Base-by-base conservation (phyloP, 179 eudicot species). In the Silene noctiflora region DNA sequence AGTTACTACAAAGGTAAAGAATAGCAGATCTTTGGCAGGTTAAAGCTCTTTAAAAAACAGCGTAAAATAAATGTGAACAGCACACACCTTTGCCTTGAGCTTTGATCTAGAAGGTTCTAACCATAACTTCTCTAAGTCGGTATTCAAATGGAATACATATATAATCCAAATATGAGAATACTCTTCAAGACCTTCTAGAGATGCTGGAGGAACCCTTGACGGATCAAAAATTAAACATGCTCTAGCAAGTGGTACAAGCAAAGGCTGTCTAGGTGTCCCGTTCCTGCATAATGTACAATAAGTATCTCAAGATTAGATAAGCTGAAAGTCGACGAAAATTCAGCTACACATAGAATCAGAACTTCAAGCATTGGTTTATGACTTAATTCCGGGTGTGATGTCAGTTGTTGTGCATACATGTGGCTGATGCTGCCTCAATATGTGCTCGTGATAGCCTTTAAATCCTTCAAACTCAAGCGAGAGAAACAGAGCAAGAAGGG, bases 201-300 rank as follows among this genome's bases (percentile, higher is more conserved):
- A 86, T 63, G 95, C 92, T 25, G 83, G 90, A 79, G 99, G 99
- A 76, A 89, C 98, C 62, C 91, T 90, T 27, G 80, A 33, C 31
- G 89, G 83, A 84, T 95, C 92, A 83, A 91, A 89, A 66, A 79
- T 76, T 82, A 93, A 84, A 80, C 84, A 82, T 64, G 98, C 99
- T 85, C 88, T 86, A n/a, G 99, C 98, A 81, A 93, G 94, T 68
- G 99, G 98, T 73, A 95, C 99, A 60, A 95, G 85, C 76, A 93
- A 85, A 78, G 99, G 99, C 74, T 95, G 99, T 83, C 99, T 93
- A 39, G 98, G 99, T 19, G 99, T 91, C 75, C 99, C 99, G 72
- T 95, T 95, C 87, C 99, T 95, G 75, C 81, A 85, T 31, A 71
- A 59, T 51, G 13, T 46, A 42, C 58, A 70, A 20, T 14, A 25